Evolutionary conservation across 148 eudicot species (phyloP), one percentile per base, ranked within the genome.

Genomic region (Rhododendron simsii): DNA sequence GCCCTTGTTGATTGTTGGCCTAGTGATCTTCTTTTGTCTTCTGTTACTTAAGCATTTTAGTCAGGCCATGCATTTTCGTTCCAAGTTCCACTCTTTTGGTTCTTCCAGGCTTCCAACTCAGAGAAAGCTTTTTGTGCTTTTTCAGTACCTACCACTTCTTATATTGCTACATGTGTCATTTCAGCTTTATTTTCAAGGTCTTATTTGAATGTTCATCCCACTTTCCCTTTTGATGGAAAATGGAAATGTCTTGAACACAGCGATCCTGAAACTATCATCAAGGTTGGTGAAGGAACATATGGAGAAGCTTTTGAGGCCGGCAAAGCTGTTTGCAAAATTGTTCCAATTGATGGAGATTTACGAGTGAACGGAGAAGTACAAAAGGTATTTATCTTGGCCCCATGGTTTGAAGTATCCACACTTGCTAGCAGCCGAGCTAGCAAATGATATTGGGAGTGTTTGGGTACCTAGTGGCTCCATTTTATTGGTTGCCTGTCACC

Each of bases 201-300:
- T 85, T 55, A 50, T 41, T 55, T 78, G 69, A 41, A 41, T 76
- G 53, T 85, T 33, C 3, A 47, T 15, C 55, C 35, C 13, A 30
- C 45, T 23, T 78, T 59, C 80, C 44, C 76, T 7, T 47, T 83
- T 89, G 86, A 90, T 20, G 50, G 55, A 69, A 79, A 37, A 39
- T 82, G 88, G 23, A 78, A 84, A 45, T 86, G 71, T 84, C 39
- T 81, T 90, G 86, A 77, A 75, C 41, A 48, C 93, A 95, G 99
- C 88, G 98, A 92, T 51, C 87, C 87, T 37, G 87, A 88, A 83
- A 91, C 86, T 51, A 91, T 97, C 35, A 88, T 89, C 33, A 97
- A 97, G 93, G 89, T 97, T 87, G 99, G 99, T 44, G 99, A 97
- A 91, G 99, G 99, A 87, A 97, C 99, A 61, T 97, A 90, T 87